These are phyloP conservation scores for Quercus bicolor DNA, from an alignment of 306 rosid species.

Conservation along the genomic window DNA sequence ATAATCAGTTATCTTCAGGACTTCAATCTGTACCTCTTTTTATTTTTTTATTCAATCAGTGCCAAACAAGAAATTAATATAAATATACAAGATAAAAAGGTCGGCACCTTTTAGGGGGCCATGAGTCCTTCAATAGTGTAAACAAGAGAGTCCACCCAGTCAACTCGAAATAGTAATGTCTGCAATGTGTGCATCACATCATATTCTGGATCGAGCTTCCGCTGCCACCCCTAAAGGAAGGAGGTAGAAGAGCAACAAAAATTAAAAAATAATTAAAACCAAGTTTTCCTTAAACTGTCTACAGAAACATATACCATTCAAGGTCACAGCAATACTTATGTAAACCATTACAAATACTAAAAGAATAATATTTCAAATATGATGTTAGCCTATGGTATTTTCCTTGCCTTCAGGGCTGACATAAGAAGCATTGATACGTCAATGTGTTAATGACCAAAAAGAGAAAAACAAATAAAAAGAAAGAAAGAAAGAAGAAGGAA, in stretches of 20 bases:
- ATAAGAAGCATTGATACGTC: background rate
- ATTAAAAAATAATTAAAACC: background rate
- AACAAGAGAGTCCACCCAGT: conserved; percentile 58
- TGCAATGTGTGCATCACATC: conserved; percentile 57
- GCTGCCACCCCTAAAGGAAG: conserved; percentile 70
- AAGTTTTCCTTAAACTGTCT: background rate
- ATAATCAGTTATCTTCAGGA: background rate
- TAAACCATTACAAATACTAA: background rate
- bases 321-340: background rate
- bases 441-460: background rate
- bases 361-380: background rate
- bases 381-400: background rate
- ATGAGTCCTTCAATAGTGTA: conserved; percentile 59
- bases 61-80: background rate
- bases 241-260: conserved; percentile 1
- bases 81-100: background rate
- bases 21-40: background rate
- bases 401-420: background rate
- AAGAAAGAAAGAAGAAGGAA: no score
- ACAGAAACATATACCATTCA: background rate
- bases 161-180: conserved; percentile 55
- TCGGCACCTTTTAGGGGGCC: conserved; percentile 43
- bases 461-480: background rate
- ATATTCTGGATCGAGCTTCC: conserved; percentile 74
- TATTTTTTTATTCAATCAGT: background rate